Conservation (phyloP, 1,284 basidiomycete species). For the Phenoliferia sp. region DNA sequence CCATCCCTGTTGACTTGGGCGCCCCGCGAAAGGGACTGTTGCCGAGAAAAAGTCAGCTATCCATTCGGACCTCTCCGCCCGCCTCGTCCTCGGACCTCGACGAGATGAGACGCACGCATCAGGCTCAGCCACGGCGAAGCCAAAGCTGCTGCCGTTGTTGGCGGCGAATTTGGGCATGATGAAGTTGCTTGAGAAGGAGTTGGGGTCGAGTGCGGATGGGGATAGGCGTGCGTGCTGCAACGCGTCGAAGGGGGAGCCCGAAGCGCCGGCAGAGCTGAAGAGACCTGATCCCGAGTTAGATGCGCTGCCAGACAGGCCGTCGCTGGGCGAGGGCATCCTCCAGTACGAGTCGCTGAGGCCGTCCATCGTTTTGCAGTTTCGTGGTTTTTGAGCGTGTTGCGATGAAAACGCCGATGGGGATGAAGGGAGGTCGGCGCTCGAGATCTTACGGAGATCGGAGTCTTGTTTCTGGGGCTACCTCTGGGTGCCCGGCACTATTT, state of each 20-base stretch:
- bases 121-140: slow-evolving; percentile 21
- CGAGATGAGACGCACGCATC: background rate
- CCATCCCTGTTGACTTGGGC: slow-evolving; percentile 1
- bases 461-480: no score
- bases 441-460: no score
- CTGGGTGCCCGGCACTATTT: no score
- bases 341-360: background rate
- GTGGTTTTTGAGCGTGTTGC: no score
- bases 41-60: background rate
- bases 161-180: slow-evolving; percentile 25
- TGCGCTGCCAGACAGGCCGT: background rate
- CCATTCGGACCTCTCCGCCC: no score
- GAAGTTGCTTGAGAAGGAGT: slow-evolving; percentile 20
- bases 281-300: background rate
- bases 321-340: background rate
- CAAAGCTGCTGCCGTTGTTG: slow-evolving; percentile 22
- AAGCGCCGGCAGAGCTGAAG: background rate
- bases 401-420: no score
- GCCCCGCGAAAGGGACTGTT: background rate
- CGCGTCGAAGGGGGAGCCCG: slow-evolving; percentile 14
- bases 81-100: background rate
- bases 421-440: no score
- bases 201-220: slow-evolving; percentile 28
- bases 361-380: background rate
- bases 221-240: slow-evolving; percentile 20